Conservation (phyloP, 2,329 filamentous ascomycete genomes). For the Ophiostoma perfectum region DNA sequence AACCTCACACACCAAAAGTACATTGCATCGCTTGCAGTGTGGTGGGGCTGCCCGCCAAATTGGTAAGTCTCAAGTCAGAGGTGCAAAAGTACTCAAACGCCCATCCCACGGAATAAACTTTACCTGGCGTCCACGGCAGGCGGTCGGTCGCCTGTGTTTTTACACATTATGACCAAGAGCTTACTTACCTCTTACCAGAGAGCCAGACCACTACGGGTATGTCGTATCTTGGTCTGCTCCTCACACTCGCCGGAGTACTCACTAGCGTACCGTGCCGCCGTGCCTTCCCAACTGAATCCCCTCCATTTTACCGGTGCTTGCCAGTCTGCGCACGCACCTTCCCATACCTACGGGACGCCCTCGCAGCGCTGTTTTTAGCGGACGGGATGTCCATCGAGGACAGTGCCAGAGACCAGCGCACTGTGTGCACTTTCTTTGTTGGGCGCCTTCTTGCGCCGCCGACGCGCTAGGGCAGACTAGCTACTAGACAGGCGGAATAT, state of each 20-base stretch:
- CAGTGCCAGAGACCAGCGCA: neutral
- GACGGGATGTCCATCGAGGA: neutral
- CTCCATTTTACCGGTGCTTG: neutral
- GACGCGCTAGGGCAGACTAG: neutral
- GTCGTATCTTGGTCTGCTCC: no score
- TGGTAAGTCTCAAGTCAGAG: constrained; percentile 7
- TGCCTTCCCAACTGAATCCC: neutral
- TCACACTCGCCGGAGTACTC: neutral
- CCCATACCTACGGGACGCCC: neutral
- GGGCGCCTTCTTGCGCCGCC: constrained; percentile 9
- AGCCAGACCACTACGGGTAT: neutral
- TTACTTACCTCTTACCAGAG: constrained; percentile 4
- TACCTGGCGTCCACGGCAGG: neutral
- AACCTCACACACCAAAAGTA: neutral
- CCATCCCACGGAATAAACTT: no score
- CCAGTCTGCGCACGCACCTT: neutral
- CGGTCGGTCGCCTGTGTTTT: neutral
- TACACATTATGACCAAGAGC: constrained; percentile 8
- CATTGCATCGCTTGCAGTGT: neutral
- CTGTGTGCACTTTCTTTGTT: neutral
- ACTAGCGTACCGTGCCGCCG: neutral
- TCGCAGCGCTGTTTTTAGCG: no score
- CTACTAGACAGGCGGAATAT: neutral
- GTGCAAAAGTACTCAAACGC: neutral
- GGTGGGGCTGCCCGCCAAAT: neutral